These are phyloP conservation scores for Garcileccinum viscosum DNA, from an alignment of 1,284 basidiomycete species.

Conservation along the genomic window DNA sequence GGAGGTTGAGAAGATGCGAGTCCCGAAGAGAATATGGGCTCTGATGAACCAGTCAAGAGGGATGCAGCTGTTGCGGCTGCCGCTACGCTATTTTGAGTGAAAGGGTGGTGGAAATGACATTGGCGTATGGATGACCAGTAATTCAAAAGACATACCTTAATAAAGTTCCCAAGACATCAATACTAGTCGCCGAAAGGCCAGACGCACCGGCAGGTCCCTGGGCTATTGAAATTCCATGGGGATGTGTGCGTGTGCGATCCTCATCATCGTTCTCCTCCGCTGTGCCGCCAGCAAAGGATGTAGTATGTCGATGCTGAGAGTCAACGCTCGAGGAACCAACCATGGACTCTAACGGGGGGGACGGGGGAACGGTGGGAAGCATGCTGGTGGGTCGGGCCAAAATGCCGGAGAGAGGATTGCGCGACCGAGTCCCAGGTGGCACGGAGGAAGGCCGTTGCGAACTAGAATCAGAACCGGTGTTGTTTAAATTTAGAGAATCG, in stretches of 20 bases:
- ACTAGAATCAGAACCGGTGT: conserved; percentile 10
- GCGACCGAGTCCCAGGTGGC: conserved; percentile 33
- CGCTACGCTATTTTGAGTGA: conserved; percentile 58
- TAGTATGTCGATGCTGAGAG: conserved; percentile 10
- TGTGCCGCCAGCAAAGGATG: conserved; percentile 1
- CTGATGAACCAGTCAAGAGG: conserved; percentile 65
- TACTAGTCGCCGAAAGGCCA: conserved; percentile 68
- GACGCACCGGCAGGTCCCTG: conserved; percentile 33
- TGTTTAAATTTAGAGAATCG: conserved; percentile 12
- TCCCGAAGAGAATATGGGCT: conserved; percentile 62
- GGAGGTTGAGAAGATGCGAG: conserved; percentile 39
- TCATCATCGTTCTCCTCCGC: conserved; percentile 23
- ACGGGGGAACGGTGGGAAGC: conserved; percentile 26
- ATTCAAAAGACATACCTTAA: conserved; percentile 57
- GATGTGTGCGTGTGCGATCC: conserved; percentile 11
- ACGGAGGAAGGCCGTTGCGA: conserved; percentile 38
- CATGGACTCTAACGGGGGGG: conserved; percentile 13
- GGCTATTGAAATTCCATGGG: conserved; percentile 28
- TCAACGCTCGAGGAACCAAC: conserved; percentile 7
- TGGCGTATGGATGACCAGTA: not conserved
- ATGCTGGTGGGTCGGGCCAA: conserved; percentile 47
- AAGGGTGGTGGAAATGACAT: not conserved
- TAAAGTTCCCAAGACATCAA: conserved; percentile 81
- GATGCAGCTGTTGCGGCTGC: conserved; percentile 83
- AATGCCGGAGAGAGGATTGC: conserved; percentile 51